These are phyloP conservation scores for Podosphaera fusca DNA, from an alignment of 2,329 filamentous ascomycete genomes.

Conservation along the genomic window DNA sequence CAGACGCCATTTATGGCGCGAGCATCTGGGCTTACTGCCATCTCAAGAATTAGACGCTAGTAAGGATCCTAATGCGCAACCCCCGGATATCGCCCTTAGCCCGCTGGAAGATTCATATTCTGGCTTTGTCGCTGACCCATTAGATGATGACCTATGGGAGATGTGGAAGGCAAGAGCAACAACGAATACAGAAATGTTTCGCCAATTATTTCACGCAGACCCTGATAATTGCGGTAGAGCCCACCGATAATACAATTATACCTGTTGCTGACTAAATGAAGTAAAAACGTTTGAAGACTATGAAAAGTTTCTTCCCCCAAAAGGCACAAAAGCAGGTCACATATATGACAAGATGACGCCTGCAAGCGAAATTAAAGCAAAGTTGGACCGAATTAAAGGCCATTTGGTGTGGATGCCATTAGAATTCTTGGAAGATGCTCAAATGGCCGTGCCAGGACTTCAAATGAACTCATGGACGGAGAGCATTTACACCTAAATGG, in stretches of 20 bases:
- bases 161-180: conserved; percentile 48
- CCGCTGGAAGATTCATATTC: conserved; percentile 36
- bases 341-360: conserved; percentile 63
- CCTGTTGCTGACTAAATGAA: conserved; percentile 12
- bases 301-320: conserved; percentile 48
- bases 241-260: background rate
- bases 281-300: conserved; percentile 83
- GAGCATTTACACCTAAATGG: conserved; percentile 48
- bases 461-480: conserved; percentile 74
- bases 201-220: conserved; percentile 68
- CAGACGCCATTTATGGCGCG: conserved; percentile 65
- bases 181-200: conserved; percentile 50
- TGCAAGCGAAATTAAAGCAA: conserved; percentile 45
- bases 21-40: conserved; percentile 64
- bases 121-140: conserved; percentile 45
- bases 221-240: conserved; percentile 58
- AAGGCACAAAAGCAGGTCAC: conserved; percentile 59
- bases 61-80: conserved; percentile 49
- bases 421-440: conserved; percentile 58
- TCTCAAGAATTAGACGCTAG: conserved; percentile 46
- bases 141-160: conserved; percentile 41
- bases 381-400: conserved; percentile 59
- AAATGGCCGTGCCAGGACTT: conserved; percentile 76
- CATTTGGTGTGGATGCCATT: conserved; percentile 94
- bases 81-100: conserved; percentile 47